Conservation (phyloP, 2,329 filamentous ascomycete species). For the Onygenales sp. region DNA sequence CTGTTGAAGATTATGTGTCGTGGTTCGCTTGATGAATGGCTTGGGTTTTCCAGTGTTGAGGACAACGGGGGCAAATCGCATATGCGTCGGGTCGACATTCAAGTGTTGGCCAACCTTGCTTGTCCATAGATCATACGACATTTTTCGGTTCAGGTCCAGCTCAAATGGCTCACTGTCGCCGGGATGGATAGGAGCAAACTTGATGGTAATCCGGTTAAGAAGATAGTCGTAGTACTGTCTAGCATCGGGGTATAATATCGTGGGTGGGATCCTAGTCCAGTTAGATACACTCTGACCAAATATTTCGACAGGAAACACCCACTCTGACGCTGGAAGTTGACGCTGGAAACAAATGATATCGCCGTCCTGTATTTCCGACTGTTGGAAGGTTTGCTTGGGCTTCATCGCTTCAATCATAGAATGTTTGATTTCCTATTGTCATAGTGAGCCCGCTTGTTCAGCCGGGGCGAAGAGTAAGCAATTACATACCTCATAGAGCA, state of each 20-base stretch:
- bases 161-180: constrained; percentile 57
- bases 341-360: constrained; percentile 94
- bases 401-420: constrained; percentile 96
- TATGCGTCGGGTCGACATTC: constrained; percentile 68
- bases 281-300: background rate
- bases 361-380: constrained; percentile 91
- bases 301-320: constrained; percentile 1
- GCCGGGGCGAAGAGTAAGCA: background rate
- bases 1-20: constrained; percentile 60
- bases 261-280: constrained; percentile 22
- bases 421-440: constrained; percentile 74
- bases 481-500: constrained; percentile 62
- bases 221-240: constrained; percentile 90
- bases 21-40: constrained; percentile 62
- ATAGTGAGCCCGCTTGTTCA: constrained; percentile 13
- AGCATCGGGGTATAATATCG: constrained; percentile 54
- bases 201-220: constrained; percentile 69
- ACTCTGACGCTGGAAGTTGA: constrained; percentile 37
- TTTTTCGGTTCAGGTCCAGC: constrained; percentile 74
- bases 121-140: constrained; percentile 78
- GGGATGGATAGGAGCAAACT: constrained; percentile 58
- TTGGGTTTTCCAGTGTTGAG: constrained; percentile 68
- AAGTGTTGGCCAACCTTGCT: constrained; percentile 74
- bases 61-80: constrained; percentile 86
- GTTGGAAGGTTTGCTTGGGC: constrained; percentile 75